Base-by-base conservation (phyloP, 2,329 filamentous ascomycete genomes). In the Cladorrhinum sp. region DNA sequence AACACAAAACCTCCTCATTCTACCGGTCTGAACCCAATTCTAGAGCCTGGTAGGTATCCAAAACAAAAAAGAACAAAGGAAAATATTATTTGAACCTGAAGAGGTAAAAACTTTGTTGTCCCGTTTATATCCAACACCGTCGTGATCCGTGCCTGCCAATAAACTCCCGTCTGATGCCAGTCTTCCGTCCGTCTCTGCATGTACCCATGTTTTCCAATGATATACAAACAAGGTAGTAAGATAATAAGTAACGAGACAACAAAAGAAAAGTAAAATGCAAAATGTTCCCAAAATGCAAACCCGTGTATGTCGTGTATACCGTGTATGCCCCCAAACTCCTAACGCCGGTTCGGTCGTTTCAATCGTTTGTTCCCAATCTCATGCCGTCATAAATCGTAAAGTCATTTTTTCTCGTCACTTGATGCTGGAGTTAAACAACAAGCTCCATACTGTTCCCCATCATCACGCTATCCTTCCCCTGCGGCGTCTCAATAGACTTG, bases 401-500 rank as follows among this genome's bases (percentile, higher is more conserved):
- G 14, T 42, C 36, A n/a, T 42, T n/a, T n/a, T n/a, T n/a, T n/a
- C n/a, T n/a, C n/a, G n/a, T n/a, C n/a, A n/a, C n/a, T n/a, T n/a
- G n/a, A n/a, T n/a, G n/a, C n/a, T n/a, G n/a, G 36, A 46, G 7
- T 46, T 21, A 46, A 4, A 46, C 42, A 46, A 46, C 42, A 18
- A 46, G 2, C 42, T 46, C 42, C 42, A 46, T 46, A 20, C n/a
- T 21, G 10, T 16, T 16, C 42, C 42, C 33, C 33, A 36, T 46
- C 16, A 46, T 46, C 18, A 21, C 42, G n/a, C 7, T 46, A 10
- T 46, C 42, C 42, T 46, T 46, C 12, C 10, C 16, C n/a, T n/a
- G n/a, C 54, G 39, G 24, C 18, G 54, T 57, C 54, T 57, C 54
- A 26, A 57, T 57, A 24, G 20, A 26, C 54, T 26, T 46, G 23